A percentile compares a stretch with the other conserved stretches of the same genome.
Conservation (phyloP, 306 rosid species). For the Mucuna pruriens region DNA sequence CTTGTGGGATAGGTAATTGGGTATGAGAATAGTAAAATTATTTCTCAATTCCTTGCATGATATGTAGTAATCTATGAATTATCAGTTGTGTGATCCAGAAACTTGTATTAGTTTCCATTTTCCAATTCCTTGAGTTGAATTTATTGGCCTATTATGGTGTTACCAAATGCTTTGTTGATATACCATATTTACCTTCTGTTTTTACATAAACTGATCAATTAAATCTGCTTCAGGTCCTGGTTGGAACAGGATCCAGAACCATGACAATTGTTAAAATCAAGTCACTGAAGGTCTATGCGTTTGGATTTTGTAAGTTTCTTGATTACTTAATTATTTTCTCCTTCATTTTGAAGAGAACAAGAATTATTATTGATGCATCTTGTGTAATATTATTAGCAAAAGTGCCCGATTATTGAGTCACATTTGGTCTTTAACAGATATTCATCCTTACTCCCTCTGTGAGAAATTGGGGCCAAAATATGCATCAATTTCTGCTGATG, state of each 20-base stretch:
- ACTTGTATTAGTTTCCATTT: background rate
- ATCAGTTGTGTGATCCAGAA: background rate
- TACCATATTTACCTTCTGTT: constrained; percentile 1
- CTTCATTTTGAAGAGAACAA: constrained; percentile 6
- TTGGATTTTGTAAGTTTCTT: constrained; percentile 89
- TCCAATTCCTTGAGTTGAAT: constrained; percentile 5
- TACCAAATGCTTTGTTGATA: background rate
- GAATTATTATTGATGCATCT: background rate
- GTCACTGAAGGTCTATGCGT: constrained; percentile 87
- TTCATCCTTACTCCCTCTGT: constrained; percentile 81
- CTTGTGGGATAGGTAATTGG: background rate
- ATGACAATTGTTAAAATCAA: constrained; percentile 84
- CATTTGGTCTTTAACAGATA: constrained; percentile 54
- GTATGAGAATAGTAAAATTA: background rate
- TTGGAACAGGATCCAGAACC: constrained; percentile 89
- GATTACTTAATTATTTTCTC: constrained; percentile 26
- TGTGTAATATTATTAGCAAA: constrained; percentile 25
- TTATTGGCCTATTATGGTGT: constrained; percentile 7
- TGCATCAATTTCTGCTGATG: constrained; percentile 70
- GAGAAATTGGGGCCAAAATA: constrained; percentile 92
- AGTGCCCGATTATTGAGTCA: constrained; percentile 16
- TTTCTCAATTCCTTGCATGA: constrained; percentile 1
- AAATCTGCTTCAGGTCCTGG: constrained; percentile 72
- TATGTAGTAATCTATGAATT: background rate
- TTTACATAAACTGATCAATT: constrained; percentile 20